Conservation (phyloP, 2,329 filamentous ascomycete genomes). For the Basipetospora chlamydospora region DNA sequence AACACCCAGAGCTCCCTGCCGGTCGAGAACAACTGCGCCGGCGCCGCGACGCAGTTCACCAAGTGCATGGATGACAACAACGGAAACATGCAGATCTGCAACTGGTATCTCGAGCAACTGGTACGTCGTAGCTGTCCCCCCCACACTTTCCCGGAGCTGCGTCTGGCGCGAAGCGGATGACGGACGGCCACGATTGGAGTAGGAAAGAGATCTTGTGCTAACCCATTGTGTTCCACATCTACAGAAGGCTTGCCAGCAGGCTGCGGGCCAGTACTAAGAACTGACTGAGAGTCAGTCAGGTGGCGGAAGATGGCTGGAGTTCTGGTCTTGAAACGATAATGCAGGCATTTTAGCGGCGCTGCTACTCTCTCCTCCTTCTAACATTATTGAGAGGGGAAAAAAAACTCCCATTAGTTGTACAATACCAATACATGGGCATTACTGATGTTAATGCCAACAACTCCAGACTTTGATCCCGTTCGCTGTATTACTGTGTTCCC, state of each 20-base stretch:
- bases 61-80: slow-evolving; percentile 92
- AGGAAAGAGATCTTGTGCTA: slow-evolving; percentile 1
- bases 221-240: slow-evolving; percentile 4
- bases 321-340: slow-evolving; percentile 5
- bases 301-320: background rate
- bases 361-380: slow-evolving; percentile 2
- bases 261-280: slow-evolving; percentile 54
- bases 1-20: slow-evolving; percentile 34
- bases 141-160: slow-evolving; percentile 8
- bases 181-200: too few relatives aligned
- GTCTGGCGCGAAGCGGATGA: too few relatives aligned
- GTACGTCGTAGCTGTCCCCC: slow-evolving; percentile 17
- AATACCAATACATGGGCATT: slow-evolving; percentile 9
- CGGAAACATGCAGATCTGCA: slow-evolving; percentile 90
- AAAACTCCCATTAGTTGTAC: too few relatives aligned
- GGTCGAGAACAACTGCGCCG: slow-evolving; percentile 49
- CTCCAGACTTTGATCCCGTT: too few relatives aligned
- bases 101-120: slow-evolving; percentile 96
- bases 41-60: slow-evolving; percentile 73
- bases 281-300: background rate
- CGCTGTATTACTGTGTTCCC: too few relatives aligned
- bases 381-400: too few relatives aligned
- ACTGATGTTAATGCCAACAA: too few relatives aligned
- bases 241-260: slow-evolving; percentile 68
- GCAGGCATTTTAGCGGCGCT: slow-evolving; percentile 3